Evolutionary conservation across 139 green algal genomes (phyloP), one percentile per base, ranked within the genome.

Genomic region (Limnomonas spitsbergensis): DNA sequence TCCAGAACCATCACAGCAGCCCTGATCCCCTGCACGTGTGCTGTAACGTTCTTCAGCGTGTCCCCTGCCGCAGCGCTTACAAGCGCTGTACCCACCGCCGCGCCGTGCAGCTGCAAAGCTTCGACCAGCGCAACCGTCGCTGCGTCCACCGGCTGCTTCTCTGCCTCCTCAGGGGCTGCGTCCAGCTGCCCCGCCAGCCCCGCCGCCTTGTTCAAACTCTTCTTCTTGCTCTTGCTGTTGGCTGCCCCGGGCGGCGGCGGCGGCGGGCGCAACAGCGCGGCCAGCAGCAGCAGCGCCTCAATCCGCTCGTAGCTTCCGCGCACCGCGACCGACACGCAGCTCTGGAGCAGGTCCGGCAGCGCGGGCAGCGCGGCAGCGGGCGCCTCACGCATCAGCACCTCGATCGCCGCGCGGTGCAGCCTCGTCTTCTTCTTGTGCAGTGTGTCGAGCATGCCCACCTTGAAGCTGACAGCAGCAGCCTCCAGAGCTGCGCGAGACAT

Each of bases 281-380:
- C 73, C n/a, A 84, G 73, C 73, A 84, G 67, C 47, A 76, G 40
- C 67, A 75, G 42, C 0, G 79, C 40, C 67, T 80, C 74, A 24
- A 71, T 9, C 61, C 72, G 76, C n/a, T 40, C 67, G 75, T 54
- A 73, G 4, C 34, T 42, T 20, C 27, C 61, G 29, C 61, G 7
- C 26, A 34, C 29, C 6, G 61, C 61, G 6, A 72, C 27, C 6
- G 27, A 34, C 26, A 72, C 26, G 29, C 61, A 72, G 27, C 61
- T 72, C 27, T 39, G 35, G 7, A 74, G 68, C 36, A 74, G 36
- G 35, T 74, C 36, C 2, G 74, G 35, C 74, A 79, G 53, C 53
- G 74, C 14, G 4, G 70, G 74, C 34, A 72, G 53, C 32, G 53
- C 74, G 3, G 74, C 74, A 40, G 47, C 73, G 2, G 42, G 42